A percentile compares a stretch with the other conserved stretches of the same genome.
phyloP scores from a whole-genome alignment of 2,329 filamentous ascomycete genomes.

The Chrysosporium queenslandicum region DNA sequence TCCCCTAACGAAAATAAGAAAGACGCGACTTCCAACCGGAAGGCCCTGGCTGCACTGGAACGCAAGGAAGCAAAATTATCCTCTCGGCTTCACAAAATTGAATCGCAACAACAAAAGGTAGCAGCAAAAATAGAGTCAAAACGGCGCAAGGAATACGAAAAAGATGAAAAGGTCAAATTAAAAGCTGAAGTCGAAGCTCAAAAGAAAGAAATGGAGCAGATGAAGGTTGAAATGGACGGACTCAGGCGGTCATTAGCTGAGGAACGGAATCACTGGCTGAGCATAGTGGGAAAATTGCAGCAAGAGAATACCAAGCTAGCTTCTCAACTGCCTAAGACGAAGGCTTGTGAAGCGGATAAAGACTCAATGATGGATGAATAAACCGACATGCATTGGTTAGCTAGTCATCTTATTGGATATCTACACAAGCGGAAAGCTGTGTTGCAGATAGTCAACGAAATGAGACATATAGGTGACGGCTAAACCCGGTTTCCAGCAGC shows the following conservation, averaged over 20 bases:
- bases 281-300: slow-evolving; percentile 47
- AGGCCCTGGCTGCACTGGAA: slow-evolving; percentile 25
- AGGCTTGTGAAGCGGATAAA: background rate
- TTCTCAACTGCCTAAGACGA: slow-evolving; percentile 8
- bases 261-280: slow-evolving; percentile 43
- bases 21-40: slow-evolving; percentile 21
- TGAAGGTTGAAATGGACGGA: slow-evolving; percentile 41
- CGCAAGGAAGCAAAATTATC: slow-evolving; percentile 29
- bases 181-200: slow-evolving; percentile 39
- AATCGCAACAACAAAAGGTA: slow-evolving; percentile 34
- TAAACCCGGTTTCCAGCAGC: too few species aligned
- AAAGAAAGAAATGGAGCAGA: slow-evolving; percentile 37
- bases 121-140: slow-evolving; percentile 32
- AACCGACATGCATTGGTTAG: background rate
- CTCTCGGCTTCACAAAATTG: slow-evolving; percentile 35
- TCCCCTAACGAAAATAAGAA: slow-evolving; percentile 18
- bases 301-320: slow-evolving; percentile 46
- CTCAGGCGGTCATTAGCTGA: too few species aligned
- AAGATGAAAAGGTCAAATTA: slow-evolving; percentile 36
- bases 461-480: background rate
- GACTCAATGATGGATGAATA: background rate
- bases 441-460: background rate
- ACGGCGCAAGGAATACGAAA: slow-evolving; percentile 31
- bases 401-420: background rate
- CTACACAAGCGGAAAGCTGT: background rate